Evolutionary conservation across 768 basidiomycete species (phyloP).

Genomic region (Mycena maculata): DNA sequence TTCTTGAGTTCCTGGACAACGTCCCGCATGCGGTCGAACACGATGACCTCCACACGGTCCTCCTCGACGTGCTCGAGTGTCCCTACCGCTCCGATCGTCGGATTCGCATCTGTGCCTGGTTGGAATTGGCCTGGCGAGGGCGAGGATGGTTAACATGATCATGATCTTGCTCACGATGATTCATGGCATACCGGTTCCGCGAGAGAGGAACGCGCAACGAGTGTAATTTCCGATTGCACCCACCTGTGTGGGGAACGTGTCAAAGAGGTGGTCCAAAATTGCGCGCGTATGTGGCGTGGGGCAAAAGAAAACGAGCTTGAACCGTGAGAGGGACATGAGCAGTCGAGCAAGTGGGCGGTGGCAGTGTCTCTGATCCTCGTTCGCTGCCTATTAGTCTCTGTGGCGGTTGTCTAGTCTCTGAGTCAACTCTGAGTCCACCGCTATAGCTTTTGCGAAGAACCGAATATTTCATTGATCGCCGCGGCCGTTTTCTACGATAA

Average conservation of each 20-base stretch:
- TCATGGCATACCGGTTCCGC: constrained; percentile 56
- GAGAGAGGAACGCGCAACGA: constrained; percentile 64
- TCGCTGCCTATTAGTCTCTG: background rate
- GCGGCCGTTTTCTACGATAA: background rate
- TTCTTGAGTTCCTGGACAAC: constrained; percentile 59
- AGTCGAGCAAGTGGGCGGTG: background rate
- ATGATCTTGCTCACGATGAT: background rate
- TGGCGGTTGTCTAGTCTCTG: background rate
- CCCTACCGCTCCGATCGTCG: constrained; percentile 56
- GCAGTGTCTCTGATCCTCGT: background rate
- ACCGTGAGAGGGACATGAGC: constrained; percentile 41
- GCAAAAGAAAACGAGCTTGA: constrained; percentile 67
- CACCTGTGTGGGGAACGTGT: constrained; percentile 54
- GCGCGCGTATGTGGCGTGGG: constrained; percentile 54
- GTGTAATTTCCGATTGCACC: constrained; percentile 67
- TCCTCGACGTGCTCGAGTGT: constrained; percentile 62
- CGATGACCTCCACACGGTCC: constrained; percentile 63
- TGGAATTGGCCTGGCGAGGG: constrained; percentile 58
- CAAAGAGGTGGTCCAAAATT: constrained; percentile 59
- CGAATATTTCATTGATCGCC: too few species aligned
- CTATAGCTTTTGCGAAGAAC: too few species aligned
- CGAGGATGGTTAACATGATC: background rate
- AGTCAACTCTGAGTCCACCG: too few species aligned
- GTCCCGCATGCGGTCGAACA: constrained; percentile 53
- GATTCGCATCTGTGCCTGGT: constrained; percentile 54